Base-by-base conservation (phyloP, 768 basidiomycete species). In the Aureoboletus auriporus region DNA sequence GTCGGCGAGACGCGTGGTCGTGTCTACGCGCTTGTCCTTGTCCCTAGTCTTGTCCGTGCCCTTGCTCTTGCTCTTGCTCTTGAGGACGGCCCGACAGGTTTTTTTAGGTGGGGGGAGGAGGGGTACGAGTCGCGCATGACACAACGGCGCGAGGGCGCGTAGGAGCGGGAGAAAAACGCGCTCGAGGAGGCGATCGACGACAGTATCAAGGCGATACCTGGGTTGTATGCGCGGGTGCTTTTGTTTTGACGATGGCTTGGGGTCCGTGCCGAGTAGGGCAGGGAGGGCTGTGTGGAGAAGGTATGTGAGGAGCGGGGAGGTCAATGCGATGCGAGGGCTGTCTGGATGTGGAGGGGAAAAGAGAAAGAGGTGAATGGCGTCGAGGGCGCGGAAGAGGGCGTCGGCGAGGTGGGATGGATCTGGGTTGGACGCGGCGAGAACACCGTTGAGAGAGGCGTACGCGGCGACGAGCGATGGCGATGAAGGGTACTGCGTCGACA, bases 261-360 rank as follows among this genome's bases (percentile, higher is more conserved):
- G 54, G 23, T 16, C 38, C 7, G 39, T 46, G 13, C 35, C 34
- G 27, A 59, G 29, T 3, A 67, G 33, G 5, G 50, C 11, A 8
- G 52, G 64, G n/a, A 68, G 20, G 11, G 50, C 55, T 6, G 50
- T 51, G 7, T 46, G 59, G 30, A 67, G 53, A 51, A 57, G 23
- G 26, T 56, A 61, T 39, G 42, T 45, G 28, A 66, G 53, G 30
- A 66, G 54, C 7, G 63, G 63, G 7, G 59, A 59, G 10, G 39
- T 42, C 51, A 64, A 31, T 2, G 57, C 53, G 4, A 66, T 55
- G 23, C 59, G 51, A 2, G 51, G 8, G 20, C 52, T 53, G 28
- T 59, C 53, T 7, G 47, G 9, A 13, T 17, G 45, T 9, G 50
- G 34, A 1, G 42, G 12, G 16, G 52, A 55, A 33, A 65, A 63